phyloP scores from a whole-genome alignment of 169 alveolate genomes.

The Theileria equi region DNA sequence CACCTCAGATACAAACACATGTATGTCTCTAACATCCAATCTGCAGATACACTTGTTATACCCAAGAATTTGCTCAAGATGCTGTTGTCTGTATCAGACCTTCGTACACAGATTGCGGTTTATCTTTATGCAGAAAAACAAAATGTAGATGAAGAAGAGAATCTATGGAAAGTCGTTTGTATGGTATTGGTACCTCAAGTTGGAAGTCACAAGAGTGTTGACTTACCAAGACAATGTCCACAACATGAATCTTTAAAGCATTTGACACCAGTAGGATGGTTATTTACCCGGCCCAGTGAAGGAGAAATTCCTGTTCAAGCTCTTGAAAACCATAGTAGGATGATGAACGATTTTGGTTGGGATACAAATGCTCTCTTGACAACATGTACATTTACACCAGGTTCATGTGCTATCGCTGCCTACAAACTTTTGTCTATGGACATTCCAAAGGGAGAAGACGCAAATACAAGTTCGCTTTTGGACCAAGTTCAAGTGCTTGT shows the following conservation, averaged over 20 bases:
- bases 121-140: constrained; percentile 83
- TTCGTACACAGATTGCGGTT: constrained; percentile 97
- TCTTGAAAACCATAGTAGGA: constrained; percentile 62
- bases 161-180: constrained; percentile 72
- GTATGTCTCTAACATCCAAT: constrained; percentile 83
- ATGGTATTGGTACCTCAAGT: constrained; percentile 97
- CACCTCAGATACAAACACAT: constrained; percentile 95
- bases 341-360: constrained; percentile 64
- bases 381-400: constrained; percentile 94
- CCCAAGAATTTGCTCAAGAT: constrained; percentile 97
- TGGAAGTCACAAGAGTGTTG: constrained; percentile 92
- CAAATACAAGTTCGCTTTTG: constrained; percentile 55
- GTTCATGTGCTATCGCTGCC: constrained; percentile 95
- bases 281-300: constrained; percentile 94
- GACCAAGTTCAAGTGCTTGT: constrained; percentile 92
- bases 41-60: constrained; percentile 88
- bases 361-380: constrained; percentile 30
- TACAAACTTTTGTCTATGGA: constrained; percentile 83
- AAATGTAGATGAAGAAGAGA: not conserved
- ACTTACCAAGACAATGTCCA: constrained; percentile 90
- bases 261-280: constrained; percentile 97
- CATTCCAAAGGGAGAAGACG: constrained; percentile 49
- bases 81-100: constrained; percentile 95
- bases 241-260: constrained; percentile 89
- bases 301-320: constrained; percentile 80